Conservation (phyloP, 768 basidiomycete species). For the Podaxis carcinomalis region DNA sequence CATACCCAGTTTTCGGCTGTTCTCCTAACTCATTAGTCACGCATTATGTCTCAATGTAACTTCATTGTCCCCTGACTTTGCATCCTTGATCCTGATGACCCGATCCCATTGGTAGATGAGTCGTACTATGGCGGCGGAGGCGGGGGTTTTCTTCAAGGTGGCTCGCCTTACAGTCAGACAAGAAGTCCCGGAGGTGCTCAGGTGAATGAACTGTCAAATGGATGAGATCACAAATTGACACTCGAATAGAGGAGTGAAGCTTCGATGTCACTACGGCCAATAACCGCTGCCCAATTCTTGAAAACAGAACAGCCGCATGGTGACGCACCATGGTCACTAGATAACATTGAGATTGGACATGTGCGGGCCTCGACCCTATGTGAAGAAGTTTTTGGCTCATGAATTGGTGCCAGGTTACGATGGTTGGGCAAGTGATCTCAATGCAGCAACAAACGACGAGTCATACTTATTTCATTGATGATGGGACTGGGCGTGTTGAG, state of each 20-base stretch:
- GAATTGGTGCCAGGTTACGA: constrained; percentile 16
- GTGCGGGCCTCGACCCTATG: constrained; percentile 30
- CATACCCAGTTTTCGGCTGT: constrained; percentile 1
- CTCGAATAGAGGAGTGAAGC: constrained; percentile 30
- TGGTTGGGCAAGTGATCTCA: constrained; percentile 52
- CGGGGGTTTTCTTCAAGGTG: constrained; percentile 56
- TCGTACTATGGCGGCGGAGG: constrained; percentile 37
- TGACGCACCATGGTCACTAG: constrained; percentile 86
- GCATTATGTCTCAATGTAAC: constrained; percentile 43
- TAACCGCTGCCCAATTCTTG: constrained; percentile 72
- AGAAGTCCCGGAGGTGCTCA: constrained; percentile 59
- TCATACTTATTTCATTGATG: constrained; percentile 73
- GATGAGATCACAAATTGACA: not conserved
- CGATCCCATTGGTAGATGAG: constrained; percentile 13
- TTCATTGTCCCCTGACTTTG: not conserved
- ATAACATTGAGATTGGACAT: constrained; percentile 76
- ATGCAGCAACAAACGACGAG: constrained; percentile 76
- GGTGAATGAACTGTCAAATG: constrained; percentile 23
- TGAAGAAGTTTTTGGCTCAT: constrained; percentile 7
- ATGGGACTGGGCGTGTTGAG: constrained; percentile 79
- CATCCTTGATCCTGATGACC: not conserved
- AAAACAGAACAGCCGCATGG: constrained; percentile 79
- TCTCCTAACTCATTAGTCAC: not conserved
- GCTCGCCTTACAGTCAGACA: constrained; percentile 53
- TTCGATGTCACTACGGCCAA: constrained; percentile 50